A percentile compares a stretch with the other conserved stretches of the same genome.
Conservation (phyloP, 345 rosid genomes). For the Rubroshorea leprosula region DNA sequence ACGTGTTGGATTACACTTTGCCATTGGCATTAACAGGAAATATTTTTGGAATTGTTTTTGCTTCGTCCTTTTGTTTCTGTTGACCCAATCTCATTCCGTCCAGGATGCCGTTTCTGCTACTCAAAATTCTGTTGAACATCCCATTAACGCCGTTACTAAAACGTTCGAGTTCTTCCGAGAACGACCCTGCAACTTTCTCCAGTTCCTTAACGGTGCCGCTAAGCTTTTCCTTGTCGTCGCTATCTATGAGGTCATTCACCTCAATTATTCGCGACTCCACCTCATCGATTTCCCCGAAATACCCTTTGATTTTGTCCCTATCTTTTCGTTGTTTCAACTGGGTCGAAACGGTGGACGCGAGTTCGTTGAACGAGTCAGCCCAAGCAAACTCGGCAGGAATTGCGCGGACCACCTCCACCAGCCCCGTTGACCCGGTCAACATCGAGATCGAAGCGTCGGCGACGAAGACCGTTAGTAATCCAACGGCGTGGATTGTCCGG, state of each 20-base stretch:
- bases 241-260: background rate
- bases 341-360: slow-evolving; percentile 6
- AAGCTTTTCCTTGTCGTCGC: background rate
- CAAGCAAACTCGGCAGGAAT: slow-evolving; percentile 12
- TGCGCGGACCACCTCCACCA: background rate
- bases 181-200: slow-evolving; percentile 3
- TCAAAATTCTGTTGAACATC: background rate
- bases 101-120: slow-evolving; percentile 13
- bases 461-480: slow-evolving; percentile 7
- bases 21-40: no score
- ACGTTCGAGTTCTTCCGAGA: slow-evolving; percentile 1
- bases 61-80: background rate
- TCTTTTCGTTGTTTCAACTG: slow-evolving; percentile 8
- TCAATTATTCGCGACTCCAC: slow-evolving; percentile 4
- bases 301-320: background rate
- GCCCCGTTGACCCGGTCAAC: background rate
- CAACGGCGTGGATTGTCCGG: slow-evolving; percentile 13
- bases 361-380: slow-evolving; percentile 11
- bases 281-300: slow-evolving; percentile 5
- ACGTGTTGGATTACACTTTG: no score
- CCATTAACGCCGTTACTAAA: slow-evolving; percentile 7
- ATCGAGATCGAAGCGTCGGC: slow-evolving; percentile 10
- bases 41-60: no score
- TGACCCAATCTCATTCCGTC: slow-evolving; percentile 2
- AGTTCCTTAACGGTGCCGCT: slow-evolving; percentile 12